These are phyloP conservation scores for Calamus simplicifolius DNA, from an alignment of 176 grass and related monocot genomes.

Conservation along the genomic window DNA sequence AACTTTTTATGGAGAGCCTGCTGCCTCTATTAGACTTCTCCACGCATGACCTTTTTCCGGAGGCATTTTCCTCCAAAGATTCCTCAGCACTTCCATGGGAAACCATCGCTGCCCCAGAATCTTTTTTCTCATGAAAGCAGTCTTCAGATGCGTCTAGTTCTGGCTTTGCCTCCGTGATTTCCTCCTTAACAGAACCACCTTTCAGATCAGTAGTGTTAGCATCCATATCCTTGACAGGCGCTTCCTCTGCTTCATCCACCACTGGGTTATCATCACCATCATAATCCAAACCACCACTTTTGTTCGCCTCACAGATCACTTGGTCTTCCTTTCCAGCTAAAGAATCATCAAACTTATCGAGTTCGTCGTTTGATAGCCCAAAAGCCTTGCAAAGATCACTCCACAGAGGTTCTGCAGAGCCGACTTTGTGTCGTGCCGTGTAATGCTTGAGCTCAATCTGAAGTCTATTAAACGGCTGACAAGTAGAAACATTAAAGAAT, in stretches of 20 bases:
- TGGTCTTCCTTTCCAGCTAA: neutral
- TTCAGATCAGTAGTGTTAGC: neutral
- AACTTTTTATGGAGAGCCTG: neutral
- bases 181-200: neutral
- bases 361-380: constrained; percentile 29
- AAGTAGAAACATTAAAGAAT: constrained; percentile 10
- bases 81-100: no score
- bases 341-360: constrained; percentile 19
- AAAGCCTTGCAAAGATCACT: constrained; percentile 48
- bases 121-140: no score
- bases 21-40: neutral
- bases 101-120: no score
- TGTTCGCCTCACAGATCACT: neutral
- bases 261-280: constrained; percentile 13
- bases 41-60: neutral
- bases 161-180: neutral
- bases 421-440: constrained; percentile 39
- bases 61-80: no score
- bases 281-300: constrained; percentile 8
- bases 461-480: constrained; percentile 56
- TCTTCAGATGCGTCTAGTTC: no score
- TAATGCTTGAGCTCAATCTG: constrained; percentile 62
- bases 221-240: neutral
- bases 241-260: constrained; percentile 7
- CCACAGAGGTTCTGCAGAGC: constrained; percentile 28